A percentile compares a stretch with the other conserved stretches of the same genome.
These are phyloP conservation scores for Phoma sp. DNA, from an alignment of 2,329 filamentous ascomycete species.

Conservation along the genomic window DNA sequence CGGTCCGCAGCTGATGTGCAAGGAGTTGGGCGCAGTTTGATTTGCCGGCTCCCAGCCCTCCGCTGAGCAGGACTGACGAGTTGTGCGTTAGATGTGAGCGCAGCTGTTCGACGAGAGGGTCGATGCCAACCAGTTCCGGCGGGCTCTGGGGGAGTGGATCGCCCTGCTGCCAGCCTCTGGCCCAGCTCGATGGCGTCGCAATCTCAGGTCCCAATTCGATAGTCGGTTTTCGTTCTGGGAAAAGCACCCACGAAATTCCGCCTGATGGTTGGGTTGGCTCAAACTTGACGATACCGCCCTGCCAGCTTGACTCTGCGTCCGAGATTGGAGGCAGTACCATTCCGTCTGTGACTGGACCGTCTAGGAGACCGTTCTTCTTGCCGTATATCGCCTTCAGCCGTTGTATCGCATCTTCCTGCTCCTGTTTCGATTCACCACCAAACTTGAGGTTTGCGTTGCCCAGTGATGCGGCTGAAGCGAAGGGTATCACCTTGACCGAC, in stretches of 20 bases:
- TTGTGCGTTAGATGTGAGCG: conserved; percentile 79
- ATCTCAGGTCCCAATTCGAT: conserved; percentile 81
- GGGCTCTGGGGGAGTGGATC: conserved; percentile 62
- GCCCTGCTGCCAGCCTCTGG: conserved; percentile 59
- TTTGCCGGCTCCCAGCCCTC: conserved; percentile 90
- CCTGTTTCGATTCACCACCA: conserved; percentile 84
- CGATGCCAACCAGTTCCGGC: conserved; percentile 81
- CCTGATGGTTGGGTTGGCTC: conserved; percentile 60
- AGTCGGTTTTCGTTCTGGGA: conserved; percentile 74
- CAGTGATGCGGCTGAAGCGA: conserved; percentile 65
- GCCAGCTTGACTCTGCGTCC: conserved; percentile 69
- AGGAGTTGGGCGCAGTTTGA: conserved; percentile 79
- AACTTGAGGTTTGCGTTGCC: conserved; percentile 76
- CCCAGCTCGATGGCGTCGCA: conserved; percentile 65
- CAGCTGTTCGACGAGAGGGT: conserved; percentile 75
- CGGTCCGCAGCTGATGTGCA: conserved; percentile 73
- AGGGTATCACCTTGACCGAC: conserved; percentile 81
- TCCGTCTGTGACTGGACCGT: conserved; percentile 88
- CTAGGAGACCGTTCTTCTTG: conserved; percentile 70
- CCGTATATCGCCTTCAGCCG: conserved; percentile 77
- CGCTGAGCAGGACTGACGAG: conserved; percentile 89
- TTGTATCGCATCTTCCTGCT: conserved; percentile 78
- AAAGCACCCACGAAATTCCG: conserved; percentile 72
- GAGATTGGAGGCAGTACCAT: conserved; percentile 73
- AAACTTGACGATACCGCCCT: conserved; percentile 84